phyloP scores from a whole-genome alignment of 2,329 filamentous ascomycete species.

The Fusarium continuum region DNA sequence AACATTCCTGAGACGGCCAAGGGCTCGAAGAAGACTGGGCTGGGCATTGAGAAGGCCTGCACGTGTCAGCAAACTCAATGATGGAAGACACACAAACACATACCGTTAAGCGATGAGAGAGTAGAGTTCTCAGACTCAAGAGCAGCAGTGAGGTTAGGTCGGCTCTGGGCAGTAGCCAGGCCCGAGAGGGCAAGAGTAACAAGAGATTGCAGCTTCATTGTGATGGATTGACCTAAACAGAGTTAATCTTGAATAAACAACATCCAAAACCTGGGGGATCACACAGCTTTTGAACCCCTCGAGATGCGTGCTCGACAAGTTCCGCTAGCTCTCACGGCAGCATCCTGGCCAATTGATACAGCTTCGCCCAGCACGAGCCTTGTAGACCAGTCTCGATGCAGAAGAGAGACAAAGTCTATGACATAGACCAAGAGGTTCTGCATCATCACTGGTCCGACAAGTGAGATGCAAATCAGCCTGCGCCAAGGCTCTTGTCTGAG shows the following conservation, averaged over 20 bases:
- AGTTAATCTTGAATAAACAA: slow-evolving; percentile 4
- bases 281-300: slow-evolving; percentile 13
- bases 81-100: not conserved
- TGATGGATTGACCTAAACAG: slow-evolving; percentile 7
- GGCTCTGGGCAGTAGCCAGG: slow-evolving; percentile 36
- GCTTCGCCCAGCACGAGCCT: slow-evolving; percentile 9
- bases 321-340: slow-evolving; percentile 9
- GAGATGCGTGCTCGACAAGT: not conserved
- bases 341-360: slow-evolving; percentile 23
- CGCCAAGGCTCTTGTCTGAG: slow-evolving; percentile 17
- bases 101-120: slow-evolving; percentile 41
- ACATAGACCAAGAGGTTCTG: slow-evolving; percentile 35
- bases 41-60: slow-evolving; percentile 38
- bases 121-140: slow-evolving; percentile 42
- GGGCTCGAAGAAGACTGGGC: slow-evolving; percentile 34
- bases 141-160: slow-evolving; percentile 36
- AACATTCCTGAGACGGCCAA: slow-evolving; percentile 31
- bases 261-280: not conserved
- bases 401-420: slow-evolving; percentile 34
- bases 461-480: slow-evolving; percentile 17
- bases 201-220: slow-evolving; percentile 37
- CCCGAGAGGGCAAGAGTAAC: slow-evolving; percentile 32
- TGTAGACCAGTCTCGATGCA: slow-evolving; percentile 16
- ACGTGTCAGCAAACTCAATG: slow-evolving; percentile 7
- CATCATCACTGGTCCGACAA: slow-evolving; percentile 28